Base-by-base conservation (phyloP, 208 protist species). In the Willaertia magna region DNA sequence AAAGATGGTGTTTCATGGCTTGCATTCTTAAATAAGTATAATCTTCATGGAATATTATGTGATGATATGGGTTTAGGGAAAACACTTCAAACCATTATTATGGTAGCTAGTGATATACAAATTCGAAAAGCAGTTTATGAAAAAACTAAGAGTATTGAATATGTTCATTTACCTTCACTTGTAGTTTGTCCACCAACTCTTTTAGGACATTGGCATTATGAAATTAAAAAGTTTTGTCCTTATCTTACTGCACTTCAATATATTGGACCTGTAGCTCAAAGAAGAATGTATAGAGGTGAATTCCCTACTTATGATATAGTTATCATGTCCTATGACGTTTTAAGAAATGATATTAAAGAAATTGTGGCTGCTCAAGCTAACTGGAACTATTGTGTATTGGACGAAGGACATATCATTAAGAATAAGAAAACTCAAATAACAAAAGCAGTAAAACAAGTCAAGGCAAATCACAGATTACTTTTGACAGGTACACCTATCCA, bases 321-420 rank as follows among this genome's bases (percentile, higher is more conserved):
- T 0, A 90, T 97, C 4, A 89, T 88, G 42, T 94, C 92, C 0
- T 97, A 97, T 87, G 92, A 96, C 20, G 86, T 93, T 4, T 42
- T 96, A 6, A 86, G 92, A 20, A 93, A 91, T 47, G 92, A 97
- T 74, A 88, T 93, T 40, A 42, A 51, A 11, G n/a, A 55, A 40
- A 55, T 83, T 39, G 43, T 55, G 34, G 46, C 94, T 4, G 52
- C 30, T 6, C 39, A 55, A 26, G 18, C 86, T 14, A 85, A n/a
- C 20, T 94, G 91, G 82, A 92, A 91, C 48, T 98, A 97, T 86
- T 92, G 88, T 84, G 87, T 98, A 9, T 86, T 97, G 0, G 96
- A 98, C 84, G 96, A 98, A 89, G 96, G 96, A 0, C 96, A 98
- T 89, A 89, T 97, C 16, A 96, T 98, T 47, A 93, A 94, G 61